Evolutionary conservation across 331 rosid species (phyloP).

Genomic region (Dryas integrifolia): DNA sequence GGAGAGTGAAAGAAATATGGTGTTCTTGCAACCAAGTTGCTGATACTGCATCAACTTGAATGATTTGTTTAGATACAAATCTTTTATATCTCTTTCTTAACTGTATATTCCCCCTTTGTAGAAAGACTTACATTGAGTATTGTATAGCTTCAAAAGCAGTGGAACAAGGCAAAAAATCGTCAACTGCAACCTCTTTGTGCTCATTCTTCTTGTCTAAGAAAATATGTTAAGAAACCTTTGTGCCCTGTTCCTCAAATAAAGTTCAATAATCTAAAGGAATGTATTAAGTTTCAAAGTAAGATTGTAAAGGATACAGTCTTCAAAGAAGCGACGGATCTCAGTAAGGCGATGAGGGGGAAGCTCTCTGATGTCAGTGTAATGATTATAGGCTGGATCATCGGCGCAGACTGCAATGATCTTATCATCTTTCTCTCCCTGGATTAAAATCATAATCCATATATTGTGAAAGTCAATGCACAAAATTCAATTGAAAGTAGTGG

Average conservation of each 20-base stretch:
- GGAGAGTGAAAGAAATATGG: constrained; percentile 5
- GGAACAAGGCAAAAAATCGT: constrained; percentile 64
- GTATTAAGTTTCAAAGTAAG: constrained; percentile 15
- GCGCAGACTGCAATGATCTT: constrained; percentile 93
- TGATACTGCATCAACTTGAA: not conserved
- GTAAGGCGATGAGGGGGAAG: constrained; percentile 86
- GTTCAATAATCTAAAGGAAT: not conserved
- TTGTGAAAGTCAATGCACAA: not conserved
- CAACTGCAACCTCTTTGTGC: constrained; percentile 91
- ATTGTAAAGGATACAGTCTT: constrained; percentile 72
- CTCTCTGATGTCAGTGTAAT: constrained; percentile 66
- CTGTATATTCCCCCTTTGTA: not conserved
- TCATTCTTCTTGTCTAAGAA: constrained; percentile 83
- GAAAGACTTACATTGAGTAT: constrained; percentile 63
- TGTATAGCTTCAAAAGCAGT: constrained; percentile 77
- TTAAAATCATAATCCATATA: constrained; percentile 1
- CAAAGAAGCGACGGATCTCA: constrained; percentile 91
- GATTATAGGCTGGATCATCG: constrained; percentile 93
- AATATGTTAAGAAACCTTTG: constrained; percentile 37
- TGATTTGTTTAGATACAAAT: not conserved
- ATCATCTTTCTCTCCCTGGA: constrained; percentile 91
- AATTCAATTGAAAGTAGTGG: not conserved
- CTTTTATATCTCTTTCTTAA: too few species aligned
- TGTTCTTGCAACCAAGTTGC: constrained; percentile 13
- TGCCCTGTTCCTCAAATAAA: not conserved